Evolutionary conservation across 805 yeast species (phyloP), one percentile per base, ranked within the genome.

Genomic region (Groenewaldozyma tartarivorans): DNA sequence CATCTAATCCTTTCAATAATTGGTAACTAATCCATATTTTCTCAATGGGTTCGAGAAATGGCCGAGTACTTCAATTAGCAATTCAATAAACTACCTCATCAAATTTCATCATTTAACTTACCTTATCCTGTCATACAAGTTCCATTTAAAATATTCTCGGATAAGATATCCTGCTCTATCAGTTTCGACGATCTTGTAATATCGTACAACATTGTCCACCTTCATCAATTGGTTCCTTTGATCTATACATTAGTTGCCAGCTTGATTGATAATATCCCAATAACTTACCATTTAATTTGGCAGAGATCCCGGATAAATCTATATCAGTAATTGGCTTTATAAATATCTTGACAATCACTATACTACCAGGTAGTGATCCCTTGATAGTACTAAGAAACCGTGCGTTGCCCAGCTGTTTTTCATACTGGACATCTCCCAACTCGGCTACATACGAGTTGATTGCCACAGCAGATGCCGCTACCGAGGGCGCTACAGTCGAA

Each of bases 111-210:
- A 39, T 13, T 13, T 6, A 4, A 33, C 38, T 4, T 42, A 52
- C 58, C 56, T 73, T 32, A 92, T 67, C 45, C 96, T 66, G 55
- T 92, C 97, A 56, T 87, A 87, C n/a, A 88, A 63, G 53, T 83
- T 88, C 38, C 81, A 77, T 50, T 79, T 73, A 46, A 85, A 65
- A 64, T 75, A 77, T 47, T 90, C 96, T 40, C 98, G 72, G 37
- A 90, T 76, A 35, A 90, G 58, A 62, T 90, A 92, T 0, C 92
- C 95, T 0, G 97, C 97, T 35, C 96, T 68, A 40, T 82, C 94
- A 0, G 96, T 85, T 53, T 88, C 96, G 9, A 87, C 69, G 31
- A 92, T 66, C 41, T 78, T 74, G 36, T 74, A 64, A 62, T 80
- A 90, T 4, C 92, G 81, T 20, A 87, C 56, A 3, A 77, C 80